Evolutionary conservation across 441 rosid species (phyloP).

Genomic region (Raphanus hybrid): DNA sequence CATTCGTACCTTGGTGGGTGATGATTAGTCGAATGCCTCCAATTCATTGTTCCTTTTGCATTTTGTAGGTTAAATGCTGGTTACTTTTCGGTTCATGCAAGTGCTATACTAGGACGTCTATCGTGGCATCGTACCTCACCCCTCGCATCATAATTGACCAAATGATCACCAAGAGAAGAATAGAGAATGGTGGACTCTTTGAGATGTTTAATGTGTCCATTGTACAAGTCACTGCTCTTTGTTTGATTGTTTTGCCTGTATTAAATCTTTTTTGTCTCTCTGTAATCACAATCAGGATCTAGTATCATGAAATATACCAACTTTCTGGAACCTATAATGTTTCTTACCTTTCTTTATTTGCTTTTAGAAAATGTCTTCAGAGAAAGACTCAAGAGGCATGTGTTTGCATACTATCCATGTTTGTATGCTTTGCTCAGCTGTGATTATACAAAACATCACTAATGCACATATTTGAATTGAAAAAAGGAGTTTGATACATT

Average conservation of each 20-base stretch:
- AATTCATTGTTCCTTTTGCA: slow-evolving; percentile 24
- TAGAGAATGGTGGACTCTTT: slow-evolving; percentile 14
- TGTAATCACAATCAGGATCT: slow-evolving; percentile 25
- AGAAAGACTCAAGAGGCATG: not conserved
- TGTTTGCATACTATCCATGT: not conserved
- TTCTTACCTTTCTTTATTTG: not conserved
- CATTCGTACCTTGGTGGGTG: slow-evolving; percentile 8
- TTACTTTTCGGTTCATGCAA: slow-evolving; percentile 83
- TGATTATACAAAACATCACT: slow-evolving; percentile 22
- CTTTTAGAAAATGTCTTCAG: not conserved
- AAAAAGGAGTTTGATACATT: slow-evolving; percentile 33
- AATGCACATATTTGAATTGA: slow-evolving; percentile 32
- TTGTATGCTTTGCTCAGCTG: not conserved
- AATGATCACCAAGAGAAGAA: slow-evolving; percentile 25
- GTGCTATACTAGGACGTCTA: slow-evolving; percentile 69
- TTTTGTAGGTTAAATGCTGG: slow-evolving; percentile 76
- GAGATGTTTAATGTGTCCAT: slow-evolving; percentile 17
- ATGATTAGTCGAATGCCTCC: slow-evolving; percentile 17
- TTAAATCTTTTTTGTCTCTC: not conserved
- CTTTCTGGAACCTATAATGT: not conserved
- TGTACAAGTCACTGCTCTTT: slow-evolving; percentile 12
- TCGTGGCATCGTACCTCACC: slow-evolving; percentile 72
- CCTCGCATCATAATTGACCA: slow-evolving; percentile 38
- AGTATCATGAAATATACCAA: slow-evolving; percentile 20
- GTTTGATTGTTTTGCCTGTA: slow-evolving; percentile 23